These are phyloP conservation scores for Durusdinium trenchii DNA, from an alignment of 73 alveolate species.

Conservation along the genomic window DNA sequence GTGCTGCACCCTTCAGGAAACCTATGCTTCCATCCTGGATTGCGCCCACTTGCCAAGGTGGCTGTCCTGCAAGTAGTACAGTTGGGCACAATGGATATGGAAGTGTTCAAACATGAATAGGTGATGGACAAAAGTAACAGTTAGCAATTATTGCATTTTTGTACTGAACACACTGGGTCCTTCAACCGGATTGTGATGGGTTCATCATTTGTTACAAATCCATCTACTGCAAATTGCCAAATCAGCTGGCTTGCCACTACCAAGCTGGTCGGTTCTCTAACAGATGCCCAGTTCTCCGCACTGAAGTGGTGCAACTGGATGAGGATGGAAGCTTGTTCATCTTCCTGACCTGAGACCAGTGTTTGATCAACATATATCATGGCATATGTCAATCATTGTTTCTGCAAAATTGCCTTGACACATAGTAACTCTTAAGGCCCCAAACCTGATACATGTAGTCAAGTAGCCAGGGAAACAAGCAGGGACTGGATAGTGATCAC, in stretches of 20 bases:
- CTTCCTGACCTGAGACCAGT: not conserved
- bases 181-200: not conserved
- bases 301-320: not conserved
- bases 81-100: not conserved
- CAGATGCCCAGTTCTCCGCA: not conserved
- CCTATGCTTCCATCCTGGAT: not conserved
- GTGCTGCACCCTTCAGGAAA: constrained; percentile 34
- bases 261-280: not conserved
- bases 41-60: not conserved
- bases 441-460: not conserved
- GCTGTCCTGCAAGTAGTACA: not conserved
- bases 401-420: not conserved
- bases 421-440: not conserved
- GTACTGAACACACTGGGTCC: not conserved
- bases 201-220: not conserved
- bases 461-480: constrained; percentile 7
- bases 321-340: not conserved
- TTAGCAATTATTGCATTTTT: not conserved
- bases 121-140: not conserved
- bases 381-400: not conserved
- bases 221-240: not conserved
- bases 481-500: not conserved
- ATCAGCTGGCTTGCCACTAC: not conserved
- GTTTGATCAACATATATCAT: not conserved
- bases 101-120: too few species aligned